A percentile compares a stretch with the other conserved stretches of the same genome.
These are phyloP conservation scores for Pythium aristosporum DNA, from an alignment of 352 stramenopile genomes.

Conservation along the genomic window DNA sequence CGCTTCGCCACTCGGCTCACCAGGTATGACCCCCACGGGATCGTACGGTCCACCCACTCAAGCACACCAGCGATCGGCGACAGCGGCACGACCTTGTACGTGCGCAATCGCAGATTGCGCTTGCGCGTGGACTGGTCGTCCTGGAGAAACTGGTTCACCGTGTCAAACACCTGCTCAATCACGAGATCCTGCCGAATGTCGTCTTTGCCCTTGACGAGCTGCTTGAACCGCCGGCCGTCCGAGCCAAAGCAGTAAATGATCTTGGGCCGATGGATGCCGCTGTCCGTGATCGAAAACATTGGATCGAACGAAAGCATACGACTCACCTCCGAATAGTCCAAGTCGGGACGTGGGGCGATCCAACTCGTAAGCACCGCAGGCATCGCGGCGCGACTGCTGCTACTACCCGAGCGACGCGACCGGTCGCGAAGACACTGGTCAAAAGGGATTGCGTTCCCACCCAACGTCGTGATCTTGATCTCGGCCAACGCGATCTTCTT, in stretches of 20 bases:
- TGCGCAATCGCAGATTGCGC: constrained; percentile 89
- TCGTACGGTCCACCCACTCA: constrained; percentile 98
- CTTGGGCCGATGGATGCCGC: constrained; percentile 95
- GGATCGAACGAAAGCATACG: constrained; percentile 90
- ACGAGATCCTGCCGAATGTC: constrained; percentile 88
- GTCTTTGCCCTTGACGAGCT: constrained; percentile 95
- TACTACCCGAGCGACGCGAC: constrained; percentile 30
- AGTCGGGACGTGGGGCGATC: constrained; percentile 61
- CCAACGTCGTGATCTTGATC: constrained; percentile 44
- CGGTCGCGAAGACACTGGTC: constrained; percentile 72
- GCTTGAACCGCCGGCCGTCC: constrained; percentile 91
- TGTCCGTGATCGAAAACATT: constrained; percentile 93
- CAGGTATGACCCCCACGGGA: constrained; percentile 93
- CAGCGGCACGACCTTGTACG: constrained; percentile 94
- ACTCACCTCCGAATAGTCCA: constrained; percentile 83
- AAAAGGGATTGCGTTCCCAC: constrained; percentile 40
- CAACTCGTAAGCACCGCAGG: constrained; percentile 76
- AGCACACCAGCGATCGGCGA: constrained; percentile 94
- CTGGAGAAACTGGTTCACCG: constrained; percentile 86
- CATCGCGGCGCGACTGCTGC: constrained; percentile 47
- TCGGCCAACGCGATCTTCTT: constrained; percentile 78
- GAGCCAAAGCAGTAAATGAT: constrained; percentile 96
- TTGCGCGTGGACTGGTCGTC: constrained; percentile 60
- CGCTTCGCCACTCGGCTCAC: constrained; percentile 46
- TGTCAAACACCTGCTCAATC: constrained; percentile 90